Percentiles rank a stretch among this genome's conserved stretches.
phyloP scores from a whole-genome alignment of 2,329 filamentous ascomycete genomes.

The Fusarium xylarioides region DNA sequence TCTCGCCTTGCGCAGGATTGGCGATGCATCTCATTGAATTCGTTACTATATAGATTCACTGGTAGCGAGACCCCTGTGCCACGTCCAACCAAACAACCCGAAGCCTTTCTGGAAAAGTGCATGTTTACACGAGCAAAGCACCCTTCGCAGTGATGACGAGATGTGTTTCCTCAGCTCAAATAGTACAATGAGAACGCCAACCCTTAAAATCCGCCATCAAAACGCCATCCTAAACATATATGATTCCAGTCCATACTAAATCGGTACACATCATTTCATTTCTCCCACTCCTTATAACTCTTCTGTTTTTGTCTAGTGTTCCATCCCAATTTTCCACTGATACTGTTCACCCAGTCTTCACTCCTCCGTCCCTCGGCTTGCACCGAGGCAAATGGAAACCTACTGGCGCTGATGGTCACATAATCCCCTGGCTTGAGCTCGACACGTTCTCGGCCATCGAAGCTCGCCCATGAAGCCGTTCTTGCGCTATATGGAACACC shows the following conservation, averaged over 20 bases:
- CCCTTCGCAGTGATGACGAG: not conserved
- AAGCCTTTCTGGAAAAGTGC: not conserved
- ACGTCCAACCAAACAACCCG: not conserved
- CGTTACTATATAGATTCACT: not conserved
- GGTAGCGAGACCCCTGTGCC: not conserved
- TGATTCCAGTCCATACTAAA: not conserved
- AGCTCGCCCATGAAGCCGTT: slow-evolving; percentile 94
- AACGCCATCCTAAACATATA: slow-evolving; percentile 5
- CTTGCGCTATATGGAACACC: slow-evolving; percentile 95
- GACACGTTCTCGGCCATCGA: slow-evolving; percentile 91
- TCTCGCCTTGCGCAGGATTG: not conserved
- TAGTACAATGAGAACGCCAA: not conserved
- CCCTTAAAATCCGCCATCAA: not conserved
- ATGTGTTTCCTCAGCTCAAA: not conserved
- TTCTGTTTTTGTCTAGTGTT: slow-evolving; percentile 84
- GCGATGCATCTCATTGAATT: not conserved
- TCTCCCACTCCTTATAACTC: slow-evolving; percentile 60
- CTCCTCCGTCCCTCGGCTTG: slow-evolving; percentile 73
- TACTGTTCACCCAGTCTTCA: slow-evolving; percentile 86
- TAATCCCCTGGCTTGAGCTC: slow-evolving; percentile 83
- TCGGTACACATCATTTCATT: slow-evolving; percentile 21
- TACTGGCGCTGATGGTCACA: slow-evolving; percentile 81
- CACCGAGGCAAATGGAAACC: slow-evolving; percentile 83
- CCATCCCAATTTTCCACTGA: slow-evolving; percentile 81
- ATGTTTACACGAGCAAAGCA: not conserved